phyloP scores from a whole-genome alignment of 257 asterid species.

The Scutellaria galericulata region DNA sequence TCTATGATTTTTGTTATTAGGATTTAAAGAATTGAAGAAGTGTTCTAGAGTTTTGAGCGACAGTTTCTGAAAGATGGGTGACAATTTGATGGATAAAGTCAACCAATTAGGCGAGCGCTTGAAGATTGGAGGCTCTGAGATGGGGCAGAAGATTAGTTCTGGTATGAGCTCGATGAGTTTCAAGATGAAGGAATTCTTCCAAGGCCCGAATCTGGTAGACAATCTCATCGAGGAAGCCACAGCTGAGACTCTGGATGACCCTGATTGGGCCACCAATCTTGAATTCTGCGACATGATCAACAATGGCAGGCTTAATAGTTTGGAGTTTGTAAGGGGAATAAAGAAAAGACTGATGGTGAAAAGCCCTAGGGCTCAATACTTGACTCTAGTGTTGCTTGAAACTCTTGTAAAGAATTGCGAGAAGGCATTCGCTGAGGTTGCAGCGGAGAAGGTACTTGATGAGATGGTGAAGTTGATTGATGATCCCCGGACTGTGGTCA shows the following conservation, averaged over 20 bases:
- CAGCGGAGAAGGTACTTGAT: slow-evolving; percentile 91
- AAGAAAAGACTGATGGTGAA: slow-evolving; percentile 74
- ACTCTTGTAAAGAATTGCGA: slow-evolving; percentile 90
- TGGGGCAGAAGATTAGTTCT: slow-evolving; percentile 84
- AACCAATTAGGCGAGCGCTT: slow-evolving; percentile 82
- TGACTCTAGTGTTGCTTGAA: slow-evolving; percentile 88
- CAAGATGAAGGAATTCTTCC: slow-evolving; percentile 94
- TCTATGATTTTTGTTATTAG: slow-evolving; percentile 4
- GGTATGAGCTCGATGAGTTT: slow-evolving; percentile 95
- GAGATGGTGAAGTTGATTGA: slow-evolving; percentile 97
- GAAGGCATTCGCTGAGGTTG: slow-evolving; percentile 88
- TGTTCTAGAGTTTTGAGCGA: slow-evolving; percentile 27
- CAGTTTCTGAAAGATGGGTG: slow-evolving; percentile 59
- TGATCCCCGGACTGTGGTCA: slow-evolving; percentile 78
- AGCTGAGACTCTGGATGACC: slow-evolving; percentile 81
- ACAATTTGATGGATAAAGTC: slow-evolving; percentile 95
- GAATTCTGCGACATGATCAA: slow-evolving; percentile 94
- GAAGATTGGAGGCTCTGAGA: slow-evolving; percentile 73
- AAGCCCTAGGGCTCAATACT: slow-evolving; percentile 80
- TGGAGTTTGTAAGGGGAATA: slow-evolving; percentile 83
- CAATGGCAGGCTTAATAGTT: slow-evolving; percentile 67
- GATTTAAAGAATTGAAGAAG: background rate
- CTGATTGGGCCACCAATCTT: slow-evolving; percentile 94
- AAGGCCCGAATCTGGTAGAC: slow-evolving; percentile 86
- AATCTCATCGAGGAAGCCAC: slow-evolving; percentile 96